Evolutionary conservation across 179 eudicot genomes (phyloP).

Genomic region (Amaranthus tricolor): DNA sequence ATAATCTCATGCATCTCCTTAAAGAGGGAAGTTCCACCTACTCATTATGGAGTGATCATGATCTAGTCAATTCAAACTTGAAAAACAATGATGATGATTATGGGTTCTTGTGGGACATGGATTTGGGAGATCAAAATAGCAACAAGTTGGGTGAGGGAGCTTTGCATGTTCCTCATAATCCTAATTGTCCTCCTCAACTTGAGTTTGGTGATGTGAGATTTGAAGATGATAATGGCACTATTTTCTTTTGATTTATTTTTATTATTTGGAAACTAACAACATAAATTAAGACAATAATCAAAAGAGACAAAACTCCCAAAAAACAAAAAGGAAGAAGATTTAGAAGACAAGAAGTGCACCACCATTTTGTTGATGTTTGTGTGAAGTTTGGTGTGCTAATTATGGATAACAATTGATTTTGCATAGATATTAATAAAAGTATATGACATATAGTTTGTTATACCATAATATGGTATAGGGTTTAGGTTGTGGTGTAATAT

Average conservation of each 20-base stretch:
- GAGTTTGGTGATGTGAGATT: slow-evolving; percentile 35
- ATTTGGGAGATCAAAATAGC: slow-evolving; percentile 23
- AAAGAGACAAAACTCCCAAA: not conserved
- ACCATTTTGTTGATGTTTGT: slow-evolving; percentile 24
- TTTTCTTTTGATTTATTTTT: slow-evolving; percentile 15
- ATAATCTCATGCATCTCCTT: slow-evolving; percentile 16
- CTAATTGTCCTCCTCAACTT: slow-evolving; percentile 21
- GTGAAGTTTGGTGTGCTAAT: slow-evolving; percentile 18
- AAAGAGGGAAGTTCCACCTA: slow-evolving; percentile 17
- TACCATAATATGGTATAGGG: slow-evolving; percentile 9
- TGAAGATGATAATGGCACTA: slow-evolving; percentile 30
- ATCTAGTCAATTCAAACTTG: slow-evolving; percentile 14
- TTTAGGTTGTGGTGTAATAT: slow-evolving; percentile 6
- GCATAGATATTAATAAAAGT: slow-evolving; percentile 16
- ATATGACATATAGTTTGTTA: not conserved
- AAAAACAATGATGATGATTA: slow-evolving; percentile 23
- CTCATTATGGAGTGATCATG: slow-evolving; percentile 25
- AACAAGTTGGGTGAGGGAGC: slow-evolving; percentile 19
- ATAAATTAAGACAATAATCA: not conserved
- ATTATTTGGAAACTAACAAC: not conserved
- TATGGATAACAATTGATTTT: slow-evolving; percentile 7
- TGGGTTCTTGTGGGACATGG: slow-evolving; percentile 36
- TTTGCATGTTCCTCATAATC: slow-evolving; percentile 8
- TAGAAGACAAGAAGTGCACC: slow-evolving; percentile 17
- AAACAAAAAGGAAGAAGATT: not conserved